Base-by-base conservation (phyloP, 805 yeast genomes). In the Candida xyloterini region DNA sequence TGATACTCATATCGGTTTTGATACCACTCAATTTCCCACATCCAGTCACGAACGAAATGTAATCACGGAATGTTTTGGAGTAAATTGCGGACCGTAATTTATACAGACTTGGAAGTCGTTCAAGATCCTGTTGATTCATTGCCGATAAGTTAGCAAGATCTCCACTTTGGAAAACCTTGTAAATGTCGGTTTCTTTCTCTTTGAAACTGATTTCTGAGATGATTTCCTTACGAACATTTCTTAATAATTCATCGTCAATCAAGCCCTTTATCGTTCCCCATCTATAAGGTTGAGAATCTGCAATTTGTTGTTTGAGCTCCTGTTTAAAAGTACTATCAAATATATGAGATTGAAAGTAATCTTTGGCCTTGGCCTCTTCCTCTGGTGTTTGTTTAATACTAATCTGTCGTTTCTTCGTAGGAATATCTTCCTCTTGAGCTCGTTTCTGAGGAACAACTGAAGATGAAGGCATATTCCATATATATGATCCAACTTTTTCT, bases 181-280 rank as follows among this genome's bases (percentile, higher is more conserved):
- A 93, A 47, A 93, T 93, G 59, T 93, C 99, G 0, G 99, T 93
- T 62, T 95, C 99, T 62, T 95, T 93, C 52, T 81, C 79, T 8
- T 98, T 89, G 69, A 95, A 93, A 30, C 86, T 93, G 46, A 93
- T 82, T 55, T 89, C 84, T 2, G 71, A 65, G 48, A 86, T 74
- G 18, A 95, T 89, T 60, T 93, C 99, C 42, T 77, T 76, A 35
- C 98, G 74, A 1, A 95, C 98, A 22, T 75, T 73, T 46, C 93
- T 68, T 38, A 93, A 65, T 27, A 95, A 65, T 1, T 79, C 76
- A 48, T 91, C 95, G 57, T 90, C 78, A 28, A 93, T 71, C 33
- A 93, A 66, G 24, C 79, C 74, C 15, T 68, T 70, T 33, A 93
- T 83, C 10, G 89, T 79, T 2, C 98, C 97, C 90, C 97, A 91